Evolutionary conservation across 192 early-diverging fungal genomes (phyloP), one percentile per base, ranked within the genome.

Genomic region (Pecoramyces ruminantium): DNA sequence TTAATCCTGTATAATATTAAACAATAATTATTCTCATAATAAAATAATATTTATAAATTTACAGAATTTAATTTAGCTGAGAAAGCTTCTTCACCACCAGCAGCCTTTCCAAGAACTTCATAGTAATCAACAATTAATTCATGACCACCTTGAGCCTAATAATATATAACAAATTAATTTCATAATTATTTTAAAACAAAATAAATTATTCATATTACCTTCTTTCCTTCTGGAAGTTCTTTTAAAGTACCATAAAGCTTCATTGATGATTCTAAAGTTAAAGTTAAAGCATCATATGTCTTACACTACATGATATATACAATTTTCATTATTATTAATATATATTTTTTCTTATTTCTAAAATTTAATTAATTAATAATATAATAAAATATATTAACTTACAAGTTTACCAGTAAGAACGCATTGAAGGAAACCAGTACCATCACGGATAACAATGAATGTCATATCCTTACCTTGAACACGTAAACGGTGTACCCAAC

Each of bases 391-490:
- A 28, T 8, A 27, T 28, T 30, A 14, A 78, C 86, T 85, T 86
- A 94, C 94, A 86, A 96, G 90, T 78, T 88, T 87, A 77, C 94
- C 93, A 38, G 89, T 96, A 81, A 99, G 86, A 34, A 98, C 89
- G 85, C 96, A 96, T 85, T 99, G 98, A 82, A 99, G 84, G 83
- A 88, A 96, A 27, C 97, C 98, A 67, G 93, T 89, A 42, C 98
- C 98, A 85, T 99, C 98, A 79, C 98, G 93, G 78, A 99, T 86
- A 29, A 98, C 91, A 17, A 96, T 79, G 86, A 99, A 99, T 88
- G 92, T 93, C 93, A 99, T 93, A 87, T 97, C 94, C 86, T 95
- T 96, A 79, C 97, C 97, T 87, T 99, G 98, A 40, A 93, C 93
- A 80, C 98, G 94, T 83, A 93, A 88, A 30, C 95, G 92, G 88